Percentiles rank a stretch among this genome's conserved stretches.
Evolutionary conservation across 2,329 filamentous ascomycete genomes (phyloP).

Genomic region (Aspergillus sp.): DNA sequence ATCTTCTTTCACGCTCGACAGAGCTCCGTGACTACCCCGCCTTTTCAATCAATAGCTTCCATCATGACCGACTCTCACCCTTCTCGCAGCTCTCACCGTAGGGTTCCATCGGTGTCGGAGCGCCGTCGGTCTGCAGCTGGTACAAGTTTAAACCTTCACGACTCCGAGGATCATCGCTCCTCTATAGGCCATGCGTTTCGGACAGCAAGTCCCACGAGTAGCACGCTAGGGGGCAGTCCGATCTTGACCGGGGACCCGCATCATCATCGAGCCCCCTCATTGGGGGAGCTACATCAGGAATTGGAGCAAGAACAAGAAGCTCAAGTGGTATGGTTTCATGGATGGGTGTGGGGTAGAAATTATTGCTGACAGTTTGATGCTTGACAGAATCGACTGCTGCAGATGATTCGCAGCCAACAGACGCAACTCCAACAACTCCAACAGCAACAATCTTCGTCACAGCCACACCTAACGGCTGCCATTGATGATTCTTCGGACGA

Average conservation of each 20-base stretch:
- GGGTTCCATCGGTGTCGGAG: conserved; percentile 35
- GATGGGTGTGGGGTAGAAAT: background rate
- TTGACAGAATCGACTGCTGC: conserved; percentile 45
- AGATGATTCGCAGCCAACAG: conserved; percentile 46
- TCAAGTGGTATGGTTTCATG: conserved; percentile 39
- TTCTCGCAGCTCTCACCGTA: conserved; percentile 30
- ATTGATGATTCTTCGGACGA: conserved; percentile 14
- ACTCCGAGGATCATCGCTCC: conserved; percentile 8
- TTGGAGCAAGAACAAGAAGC: conserved; percentile 49
- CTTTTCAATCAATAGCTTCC: background rate
- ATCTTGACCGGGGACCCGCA: conserved; percentile 43
- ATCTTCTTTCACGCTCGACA: no score
- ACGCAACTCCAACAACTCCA: conserved; percentile 39
- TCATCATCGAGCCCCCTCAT: conserved; percentile 43
- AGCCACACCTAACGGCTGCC: conserved; percentile 9
- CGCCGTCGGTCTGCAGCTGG: conserved; percentile 39
- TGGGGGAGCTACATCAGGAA: conserved; percentile 48
- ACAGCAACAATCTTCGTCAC: conserved; percentile 27
- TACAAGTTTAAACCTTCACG: conserved; percentile 35
- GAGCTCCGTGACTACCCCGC: no score
- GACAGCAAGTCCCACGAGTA: conserved; percentile 38
- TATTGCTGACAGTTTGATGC: conserved; percentile 3
- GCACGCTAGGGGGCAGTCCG: conserved; percentile 32
- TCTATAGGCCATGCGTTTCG: conserved; percentile 29
- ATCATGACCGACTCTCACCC: conserved; percentile 33